phyloP scores from a whole-genome alignment of 805 yeast species.

The Nakazawaea laoshanensis region DNA sequence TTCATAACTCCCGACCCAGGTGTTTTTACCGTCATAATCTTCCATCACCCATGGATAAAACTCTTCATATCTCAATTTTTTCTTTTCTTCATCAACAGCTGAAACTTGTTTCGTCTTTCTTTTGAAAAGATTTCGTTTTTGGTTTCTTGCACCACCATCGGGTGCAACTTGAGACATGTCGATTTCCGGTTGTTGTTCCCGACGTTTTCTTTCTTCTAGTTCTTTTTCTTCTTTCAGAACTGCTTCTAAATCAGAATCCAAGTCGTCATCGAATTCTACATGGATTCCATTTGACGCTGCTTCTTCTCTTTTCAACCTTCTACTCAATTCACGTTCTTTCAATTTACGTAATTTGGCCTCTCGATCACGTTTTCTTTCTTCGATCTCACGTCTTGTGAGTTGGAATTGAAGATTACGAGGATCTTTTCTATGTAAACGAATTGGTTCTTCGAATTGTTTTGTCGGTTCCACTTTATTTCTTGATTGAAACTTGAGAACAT shows the following conservation, averaged over 20 bases:
- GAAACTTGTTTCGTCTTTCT: slow-evolving; percentile 81
- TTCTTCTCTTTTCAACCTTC: slow-evolving; percentile 9
- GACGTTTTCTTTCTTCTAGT: slow-evolving; percentile 20
- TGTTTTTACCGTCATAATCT: slow-evolving; percentile 89
- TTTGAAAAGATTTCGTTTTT: slow-evolving; percentile 49
- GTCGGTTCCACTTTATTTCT: slow-evolving; percentile 65
- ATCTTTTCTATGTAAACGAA: slow-evolving; percentile 86
- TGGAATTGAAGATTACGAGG: slow-evolving; percentile 88
- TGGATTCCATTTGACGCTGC: slow-evolving; percentile 12
- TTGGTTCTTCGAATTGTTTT: slow-evolving; percentile 68
- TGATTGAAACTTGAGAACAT: slow-evolving; percentile 73
- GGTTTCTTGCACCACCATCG: slow-evolving; percentile 79
- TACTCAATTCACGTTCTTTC: slow-evolving; percentile 18
- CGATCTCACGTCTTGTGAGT: slow-evolving; percentile 69
- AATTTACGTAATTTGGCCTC: slow-evolving; percentile 30
- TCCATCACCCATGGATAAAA: slow-evolving; percentile 98
- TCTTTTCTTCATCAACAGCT: slow-evolving; percentile 73
- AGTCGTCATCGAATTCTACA: slow-evolving; percentile 18
- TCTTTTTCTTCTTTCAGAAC: slow-evolving; percentile 13
- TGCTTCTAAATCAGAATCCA: slow-evolving; percentile 20
- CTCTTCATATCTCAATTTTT: slow-evolving; percentile 87
- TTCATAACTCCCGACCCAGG: slow-evolving; percentile 94
- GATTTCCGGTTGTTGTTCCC: slow-evolving; percentile 22
- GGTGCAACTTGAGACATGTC: slow-evolving; percentile 77
- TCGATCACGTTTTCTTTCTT: slow-evolving; percentile 44